Percentiles rank a stretch among this genome's conserved stretches.
Evolutionary conservation across 2,329 filamentous ascomycete species (phyloP).

Genomic region (Pestalotiopsis sp.): DNA sequence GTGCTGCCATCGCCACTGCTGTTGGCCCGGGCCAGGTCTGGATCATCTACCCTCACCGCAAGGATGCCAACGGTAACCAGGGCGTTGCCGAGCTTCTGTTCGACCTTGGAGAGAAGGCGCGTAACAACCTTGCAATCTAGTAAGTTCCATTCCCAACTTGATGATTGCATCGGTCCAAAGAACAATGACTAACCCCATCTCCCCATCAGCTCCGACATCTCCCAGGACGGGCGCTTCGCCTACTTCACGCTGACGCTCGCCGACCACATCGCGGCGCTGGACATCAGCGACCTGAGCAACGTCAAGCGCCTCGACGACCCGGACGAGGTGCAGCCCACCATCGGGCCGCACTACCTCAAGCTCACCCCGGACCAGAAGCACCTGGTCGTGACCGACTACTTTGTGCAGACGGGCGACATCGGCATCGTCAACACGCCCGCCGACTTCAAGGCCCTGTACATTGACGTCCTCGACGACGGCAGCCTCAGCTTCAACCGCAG

Average conservation of each 20-base stretch:
- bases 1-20: slow-evolving; percentile 61
- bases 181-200: neutral
- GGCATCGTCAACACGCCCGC: slow-evolving; percentile 62
- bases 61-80: slow-evolving; percentile 55
- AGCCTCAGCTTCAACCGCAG: slow-evolving; percentile 61
- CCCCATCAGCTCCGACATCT: slow-evolving; percentile 52
- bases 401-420: slow-evolving; percentile 64
- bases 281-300: slow-evolving; percentile 63
- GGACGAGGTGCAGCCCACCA: slow-evolving; percentile 58
- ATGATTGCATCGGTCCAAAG: neutral
- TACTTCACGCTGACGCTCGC: slow-evolving; percentile 64
- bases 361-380: slow-evolving; percentile 67
- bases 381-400: slow-evolving; percentile 66
- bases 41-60: slow-evolving; percentile 66
- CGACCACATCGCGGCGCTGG: slow-evolving; percentile 64
- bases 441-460: slow-evolving; percentile 65
- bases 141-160: slow-evolving; percentile 23
- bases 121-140: slow-evolving; percentile 61
- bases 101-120: slow-evolving; percentile 59
- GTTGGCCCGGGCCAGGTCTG: slow-evolving; percentile 63
- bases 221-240: slow-evolving; percentile 57
- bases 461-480: slow-evolving; percentile 58
- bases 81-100: slow-evolving; percentile 61
- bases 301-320: slow-evolving; percentile 64
- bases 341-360: slow-evolving; percentile 67